Conservation (phyloP, 352 stramenopile species). For the Elongisporangium prolatum region DNA sequence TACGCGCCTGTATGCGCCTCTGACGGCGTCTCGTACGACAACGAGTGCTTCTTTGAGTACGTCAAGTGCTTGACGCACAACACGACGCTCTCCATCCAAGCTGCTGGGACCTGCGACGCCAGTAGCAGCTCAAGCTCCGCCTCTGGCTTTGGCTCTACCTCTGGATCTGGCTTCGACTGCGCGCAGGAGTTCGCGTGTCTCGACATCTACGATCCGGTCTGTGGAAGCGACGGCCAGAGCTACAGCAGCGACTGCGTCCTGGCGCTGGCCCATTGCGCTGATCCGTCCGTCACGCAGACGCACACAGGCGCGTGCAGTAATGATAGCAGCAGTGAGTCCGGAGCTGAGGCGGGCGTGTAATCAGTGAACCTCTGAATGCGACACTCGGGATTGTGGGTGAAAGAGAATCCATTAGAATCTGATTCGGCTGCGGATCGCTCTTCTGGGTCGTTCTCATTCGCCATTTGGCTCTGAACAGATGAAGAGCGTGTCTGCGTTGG, state of each 20-base stretch:
- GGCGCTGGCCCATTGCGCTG: conserved; percentile 15
- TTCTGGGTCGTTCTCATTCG: not conserved
- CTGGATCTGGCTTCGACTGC: conserved; percentile 3
- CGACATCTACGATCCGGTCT: conserved; percentile 27
- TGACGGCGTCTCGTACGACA: conserved; percentile 46
- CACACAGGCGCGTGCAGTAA: conserved; percentile 16
- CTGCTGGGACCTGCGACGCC: conserved; percentile 15
- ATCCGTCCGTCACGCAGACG: conserved; percentile 15
- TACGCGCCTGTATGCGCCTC: conserved; percentile 50
- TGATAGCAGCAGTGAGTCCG: not conserved
- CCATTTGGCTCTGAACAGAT: not conserved
- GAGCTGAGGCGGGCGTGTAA: too few species aligned
- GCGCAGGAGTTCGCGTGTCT: conserved; percentile 21
- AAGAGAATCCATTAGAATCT: not conserved
- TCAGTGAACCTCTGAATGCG: too few species aligned
- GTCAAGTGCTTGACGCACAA: conserved; percentile 24
- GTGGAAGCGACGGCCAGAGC: conserved; percentile 34
- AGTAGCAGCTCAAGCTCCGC: conserved; percentile 5
- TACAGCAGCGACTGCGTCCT: conserved; percentile 45
- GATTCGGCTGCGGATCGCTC: not conserved
- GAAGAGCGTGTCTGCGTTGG: not conserved
- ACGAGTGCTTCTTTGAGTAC: conserved; percentile 42
- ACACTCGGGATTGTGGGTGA: not conserved
- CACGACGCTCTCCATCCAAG: conserved; percentile 18
- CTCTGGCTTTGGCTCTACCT: not conserved